Evolutionary conservation across 2,329 filamentous ascomycete genomes (phyloP).

Genomic region (Cercospora sesami): DNA sequence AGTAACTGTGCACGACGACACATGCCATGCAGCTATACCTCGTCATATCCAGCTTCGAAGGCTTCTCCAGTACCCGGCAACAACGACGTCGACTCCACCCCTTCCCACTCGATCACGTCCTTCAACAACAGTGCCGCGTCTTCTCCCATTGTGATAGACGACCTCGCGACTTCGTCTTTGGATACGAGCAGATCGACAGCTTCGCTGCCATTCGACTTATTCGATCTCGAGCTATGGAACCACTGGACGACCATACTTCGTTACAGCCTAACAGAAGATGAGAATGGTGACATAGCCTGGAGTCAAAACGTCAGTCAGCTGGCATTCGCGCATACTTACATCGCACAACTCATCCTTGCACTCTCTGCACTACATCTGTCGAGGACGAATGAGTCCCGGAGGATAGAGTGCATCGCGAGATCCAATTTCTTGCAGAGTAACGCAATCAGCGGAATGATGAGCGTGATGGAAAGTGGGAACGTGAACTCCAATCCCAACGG

Average conservation of each 20-base stretch:
- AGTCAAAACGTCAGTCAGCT: slow-evolving; percentile 17
- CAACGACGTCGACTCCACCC: neutral
- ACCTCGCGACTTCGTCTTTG: neutral
- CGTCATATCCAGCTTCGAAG: neutral
- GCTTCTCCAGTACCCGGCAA: neutral
- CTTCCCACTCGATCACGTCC: slow-evolving; percentile 2
- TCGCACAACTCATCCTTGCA: slow-evolving; percentile 26
- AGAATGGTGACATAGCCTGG: slow-evolving; percentile 14
- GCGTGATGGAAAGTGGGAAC: slow-evolving; percentile 6
- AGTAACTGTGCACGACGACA: slow-evolving; percentile 24
- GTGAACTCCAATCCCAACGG: slow-evolving; percentile 3
- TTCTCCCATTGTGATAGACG: neutral
- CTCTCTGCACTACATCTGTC: slow-evolving; percentile 29
- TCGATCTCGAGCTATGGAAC: slow-evolving; percentile 28
- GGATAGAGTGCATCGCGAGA: slow-evolving; percentile 9
- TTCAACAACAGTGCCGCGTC: slow-evolving; percentile 6
- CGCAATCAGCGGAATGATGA: slow-evolving; percentile 25
- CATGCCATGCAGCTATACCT: slow-evolving; percentile 20
- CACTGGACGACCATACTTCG: slow-evolving; percentile 22
- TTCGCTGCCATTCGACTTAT: slow-evolving; percentile 15
- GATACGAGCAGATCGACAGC: neutral
- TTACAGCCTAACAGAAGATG: slow-evolving; percentile 19
- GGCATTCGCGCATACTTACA: slow-evolving; percentile 22
- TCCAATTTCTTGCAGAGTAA: slow-evolving; percentile 18
- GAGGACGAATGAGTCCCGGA: slow-evolving; percentile 9